Evolutionary conservation across 164 flowering plant species (phyloP), one percentile per base, ranked within the genome.

Genomic region (Vitis rupestris): DNA sequence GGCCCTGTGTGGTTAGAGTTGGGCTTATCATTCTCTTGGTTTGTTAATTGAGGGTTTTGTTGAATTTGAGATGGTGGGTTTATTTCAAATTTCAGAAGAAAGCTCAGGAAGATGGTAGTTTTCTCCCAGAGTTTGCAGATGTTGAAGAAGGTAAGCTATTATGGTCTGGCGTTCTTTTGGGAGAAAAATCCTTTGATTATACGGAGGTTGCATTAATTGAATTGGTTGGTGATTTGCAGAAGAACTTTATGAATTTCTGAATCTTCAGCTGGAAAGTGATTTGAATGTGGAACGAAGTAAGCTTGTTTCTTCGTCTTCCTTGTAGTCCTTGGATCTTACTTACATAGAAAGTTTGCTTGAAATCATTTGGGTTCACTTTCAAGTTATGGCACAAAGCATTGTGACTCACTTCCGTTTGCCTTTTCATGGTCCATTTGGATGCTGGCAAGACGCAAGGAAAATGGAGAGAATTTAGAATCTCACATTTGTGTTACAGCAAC

Each of bases 121-220:
- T 83, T 74, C 80, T 86, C 19, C 98, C 97, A 8, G 97, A 94
- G 68, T 94, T 92, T 74, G 95, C 92, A 15, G 97, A 94, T 84
- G 97, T 70, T 6, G 97, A 92, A 70, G 98, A 94, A 81, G 80
- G 98, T 94, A 60, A 76, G 84, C 80, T 7, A 50, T 54, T 72
- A 0, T 65, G 50, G 61, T 55, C 0, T 11, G 11, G 15, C 11
- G 49, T 27, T 60, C 57, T 63, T 66, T 66, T 64, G 27, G 12
- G 47, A 31, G n/a, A 56, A 53, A 9, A 10, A 27, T 44, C 8
- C 23, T 64, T 8, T 68, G 27, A 56, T 30, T 53, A 47, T 52
- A 10, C 27, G 49, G 49, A 64, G 27, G 59, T 70, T 30, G 11
- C 58, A 50, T 50, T 61, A 16, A 62, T 10, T 60, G 17, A 59